A percentile compares a stretch with the other conserved stretches of the same genome.
These are phyloP conservation scores for Deakozyma indianensis DNA, from an alignment of 805 yeast species.

Conservation along the genomic window DNA sequence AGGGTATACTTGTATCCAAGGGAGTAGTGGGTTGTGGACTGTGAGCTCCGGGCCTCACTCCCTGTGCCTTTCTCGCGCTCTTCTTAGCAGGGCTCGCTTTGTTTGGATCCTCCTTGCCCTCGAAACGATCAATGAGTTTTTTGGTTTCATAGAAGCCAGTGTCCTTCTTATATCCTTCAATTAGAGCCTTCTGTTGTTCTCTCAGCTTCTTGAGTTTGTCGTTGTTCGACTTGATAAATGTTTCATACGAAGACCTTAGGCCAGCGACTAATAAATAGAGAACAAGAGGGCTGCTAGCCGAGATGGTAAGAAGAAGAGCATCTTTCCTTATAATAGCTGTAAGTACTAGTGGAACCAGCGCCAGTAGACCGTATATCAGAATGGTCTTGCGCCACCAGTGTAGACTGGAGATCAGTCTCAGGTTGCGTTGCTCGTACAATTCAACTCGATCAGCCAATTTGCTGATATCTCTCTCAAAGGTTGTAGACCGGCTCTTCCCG, in stretches of 20 bases:
- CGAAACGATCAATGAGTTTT: constrained; percentile 57
- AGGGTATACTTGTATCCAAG: neutral
- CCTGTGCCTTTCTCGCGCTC: neutral
- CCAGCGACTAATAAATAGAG: neutral
- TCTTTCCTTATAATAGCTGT: neutral
- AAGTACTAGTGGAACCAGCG: neutral
- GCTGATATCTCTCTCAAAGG: neutral
- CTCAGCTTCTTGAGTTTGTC: constrained; percentile 22
- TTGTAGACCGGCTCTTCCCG: neutral
- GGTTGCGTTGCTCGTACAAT: neutral
- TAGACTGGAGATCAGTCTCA: neutral
- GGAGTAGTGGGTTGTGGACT: neutral
- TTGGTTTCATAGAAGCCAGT: constrained; percentile 68
- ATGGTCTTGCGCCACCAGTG: neutral
- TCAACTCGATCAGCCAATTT: neutral
- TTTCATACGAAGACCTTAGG: constrained; percentile 7
- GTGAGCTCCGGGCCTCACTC: neutral
- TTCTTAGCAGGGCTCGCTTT: constrained; percentile 22
- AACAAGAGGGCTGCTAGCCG: constrained; percentile 3
- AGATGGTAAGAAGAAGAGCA: constrained; percentile 4
- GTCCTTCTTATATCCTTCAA: constrained; percentile 53
- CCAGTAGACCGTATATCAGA: constrained; percentile 1
- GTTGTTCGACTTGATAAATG: constrained; percentile 14
- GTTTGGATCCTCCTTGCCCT: constrained; percentile 31
- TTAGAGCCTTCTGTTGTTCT: constrained; percentile 35